Conservation (phyloP, 768 basidiomycete species). For the Hortiboletus campestris region DNA sequence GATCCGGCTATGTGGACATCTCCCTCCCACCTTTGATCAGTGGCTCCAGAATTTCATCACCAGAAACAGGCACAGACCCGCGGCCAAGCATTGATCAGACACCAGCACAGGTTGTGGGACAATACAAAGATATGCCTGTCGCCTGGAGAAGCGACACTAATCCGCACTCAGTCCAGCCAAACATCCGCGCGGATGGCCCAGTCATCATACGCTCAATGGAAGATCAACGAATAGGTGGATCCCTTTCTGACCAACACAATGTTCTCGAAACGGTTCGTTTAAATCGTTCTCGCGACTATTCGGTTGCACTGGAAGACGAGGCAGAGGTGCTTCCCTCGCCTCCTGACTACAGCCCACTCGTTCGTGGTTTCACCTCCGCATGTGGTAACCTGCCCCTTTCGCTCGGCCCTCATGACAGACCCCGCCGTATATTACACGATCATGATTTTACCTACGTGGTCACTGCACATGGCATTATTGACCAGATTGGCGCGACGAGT, state of each 20-base stretch:
- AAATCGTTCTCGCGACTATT: neutral
- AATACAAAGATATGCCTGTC: neutral
- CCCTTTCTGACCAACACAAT: neutral
- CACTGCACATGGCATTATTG: conserved; percentile 41
- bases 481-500: conserved; percentile 23
- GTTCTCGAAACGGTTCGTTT: neutral
- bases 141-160: neutral
- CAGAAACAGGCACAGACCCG: neutral
- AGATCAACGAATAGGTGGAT: neutral
- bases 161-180: neutral
- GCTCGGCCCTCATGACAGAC: conserved; percentile 36
- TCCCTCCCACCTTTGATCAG: neutral
- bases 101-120: neutral
- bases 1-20: conserved; percentile 25
- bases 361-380: neutral
- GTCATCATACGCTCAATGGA: neutral
- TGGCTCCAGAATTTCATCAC: neutral
- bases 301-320: neutral
- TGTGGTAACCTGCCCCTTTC: conserved; percentile 11
- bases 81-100: neutral
- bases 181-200: neutral
- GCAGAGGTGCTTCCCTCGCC: neutral
- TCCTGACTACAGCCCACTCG: neutral
- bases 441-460: conserved; percentile 25
- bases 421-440: conserved; percentile 37